A percentile compares a stretch with the other conserved stretches of the same genome.
Conservation (phyloP, 129 eudicot genomes). For the Dittrichia graveolens region DNA sequence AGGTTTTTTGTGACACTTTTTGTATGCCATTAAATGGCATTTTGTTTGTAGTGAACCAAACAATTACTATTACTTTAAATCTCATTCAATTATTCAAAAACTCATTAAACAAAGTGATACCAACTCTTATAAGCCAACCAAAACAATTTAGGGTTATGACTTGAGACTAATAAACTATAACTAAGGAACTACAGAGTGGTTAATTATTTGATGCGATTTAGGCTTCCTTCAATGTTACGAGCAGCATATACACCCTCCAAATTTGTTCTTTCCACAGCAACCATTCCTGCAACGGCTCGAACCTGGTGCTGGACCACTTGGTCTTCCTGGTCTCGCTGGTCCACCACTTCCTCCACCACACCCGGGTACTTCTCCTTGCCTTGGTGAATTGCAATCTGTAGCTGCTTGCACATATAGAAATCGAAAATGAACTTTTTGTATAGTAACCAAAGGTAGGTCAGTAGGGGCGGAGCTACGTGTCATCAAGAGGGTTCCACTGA, state of each 20-base stretch:
- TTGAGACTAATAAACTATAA: not conserved
- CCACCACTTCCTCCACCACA: constrained; percentile 28
- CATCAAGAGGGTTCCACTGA: no score
- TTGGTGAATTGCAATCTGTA: constrained; percentile 21
- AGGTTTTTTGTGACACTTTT: no score
- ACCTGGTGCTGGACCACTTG: constrained; percentile 26
- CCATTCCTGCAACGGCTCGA: constrained; percentile 30
- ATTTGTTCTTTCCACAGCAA: constrained; percentile 24
- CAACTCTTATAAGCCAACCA: not conserved
- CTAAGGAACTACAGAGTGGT: not conserved
- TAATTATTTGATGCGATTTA: not conserved
- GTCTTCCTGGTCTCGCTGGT: constrained; percentile 13
- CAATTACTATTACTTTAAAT: no score
- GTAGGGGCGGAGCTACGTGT: no score
- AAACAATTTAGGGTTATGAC: no score
- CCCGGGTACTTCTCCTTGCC: constrained; percentile 19
- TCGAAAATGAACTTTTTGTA: no score
- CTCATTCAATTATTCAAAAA: no score
- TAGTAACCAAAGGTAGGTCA: no score
- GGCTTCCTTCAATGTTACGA: not conserved
- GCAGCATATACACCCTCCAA: constrained; percentile 20
- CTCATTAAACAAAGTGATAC: not conserved
- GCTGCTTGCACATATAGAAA: constrained; percentile 27
- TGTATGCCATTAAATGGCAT: no score
- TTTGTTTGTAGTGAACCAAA: no score